Evolutionary conservation across 176 grass and related monocot species (phyloP).

Genomic region (Phoenix roebelenii): DNA sequence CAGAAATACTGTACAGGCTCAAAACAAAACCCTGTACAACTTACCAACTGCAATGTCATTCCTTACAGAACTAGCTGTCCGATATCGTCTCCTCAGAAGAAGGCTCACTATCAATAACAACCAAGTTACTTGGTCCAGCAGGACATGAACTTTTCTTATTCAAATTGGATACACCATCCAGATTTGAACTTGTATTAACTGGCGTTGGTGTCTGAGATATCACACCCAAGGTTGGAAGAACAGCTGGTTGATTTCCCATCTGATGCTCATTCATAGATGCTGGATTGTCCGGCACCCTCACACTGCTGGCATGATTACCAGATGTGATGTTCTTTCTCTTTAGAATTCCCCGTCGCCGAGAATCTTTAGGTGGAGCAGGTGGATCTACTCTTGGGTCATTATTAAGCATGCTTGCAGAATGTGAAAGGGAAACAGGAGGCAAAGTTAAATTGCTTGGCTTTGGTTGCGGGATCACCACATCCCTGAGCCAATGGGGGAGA

Average conservation of each 20-base stretch:
- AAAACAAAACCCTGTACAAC: too few relatives aligned
- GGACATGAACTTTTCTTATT: conserved; percentile 18
- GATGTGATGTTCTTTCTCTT: conserved; percentile 29
- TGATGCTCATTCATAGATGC: not conserved
- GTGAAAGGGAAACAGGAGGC: not conserved
- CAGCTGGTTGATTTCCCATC: not conserved
- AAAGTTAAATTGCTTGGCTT: conserved; percentile 16
- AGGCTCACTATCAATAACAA: conserved; percentile 27
- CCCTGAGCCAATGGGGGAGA: conserved; percentile 70
- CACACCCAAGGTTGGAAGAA: not conserved
- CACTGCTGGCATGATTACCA: not conserved
- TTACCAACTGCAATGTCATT: too few relatives aligned
- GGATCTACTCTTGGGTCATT: conserved; percentile 20
- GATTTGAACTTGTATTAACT: conserved; percentile 29
- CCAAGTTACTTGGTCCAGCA: conserved; percentile 12
- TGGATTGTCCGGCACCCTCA: not conserved
- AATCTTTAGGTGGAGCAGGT: conserved; percentile 22
- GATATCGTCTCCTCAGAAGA: conserved; percentile 71
- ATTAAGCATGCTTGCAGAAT: not conserved
- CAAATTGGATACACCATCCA: conserved; percentile 26
- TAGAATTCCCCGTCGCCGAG: conserved; percentile 18
- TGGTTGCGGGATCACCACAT: conserved; percentile 4
- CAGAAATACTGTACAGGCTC: too few relatives aligned
- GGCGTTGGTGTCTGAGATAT: conserved; percentile 1
- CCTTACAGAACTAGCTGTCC: conserved; percentile 8